Evolutionary conservation across 768 basidiomycete species (phyloP).

Genomic region (Hygrocybe punicea): DNA sequence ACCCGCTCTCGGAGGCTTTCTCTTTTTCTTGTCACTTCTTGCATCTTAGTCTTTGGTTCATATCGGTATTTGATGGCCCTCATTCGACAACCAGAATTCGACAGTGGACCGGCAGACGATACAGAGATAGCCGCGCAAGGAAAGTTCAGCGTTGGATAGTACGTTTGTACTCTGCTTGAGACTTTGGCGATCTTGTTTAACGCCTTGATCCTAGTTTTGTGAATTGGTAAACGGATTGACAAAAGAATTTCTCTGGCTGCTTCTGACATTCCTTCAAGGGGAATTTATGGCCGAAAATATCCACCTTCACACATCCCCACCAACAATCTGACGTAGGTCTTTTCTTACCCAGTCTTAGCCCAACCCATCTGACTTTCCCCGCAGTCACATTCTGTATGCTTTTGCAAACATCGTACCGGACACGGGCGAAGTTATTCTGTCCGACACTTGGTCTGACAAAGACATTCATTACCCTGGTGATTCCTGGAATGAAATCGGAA

Average conservation of each 20-base stretch:
- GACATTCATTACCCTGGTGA: constrained; percentile 96
- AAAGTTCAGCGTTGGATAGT: constrained; percentile 83
- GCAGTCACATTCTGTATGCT: constrained; percentile 84
- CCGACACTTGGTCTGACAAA: constrained; percentile 92
- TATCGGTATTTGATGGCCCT: not conserved
- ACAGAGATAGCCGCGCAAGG: constrained; percentile 27
- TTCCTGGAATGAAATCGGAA: constrained; percentile 88
- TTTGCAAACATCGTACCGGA: constrained; percentile 87
- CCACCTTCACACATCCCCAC: constrained; percentile 81
- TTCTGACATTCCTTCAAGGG: constrained; percentile 48
- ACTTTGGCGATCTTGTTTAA: constrained; percentile 6
- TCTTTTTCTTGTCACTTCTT: too few relatives aligned
- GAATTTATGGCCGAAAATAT: constrained; percentile 92
- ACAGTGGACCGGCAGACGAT: constrained; percentile 1
- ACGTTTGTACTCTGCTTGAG: constrained; percentile 35
- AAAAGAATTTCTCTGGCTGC: not conserved
- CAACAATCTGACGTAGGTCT: constrained; percentile 76
- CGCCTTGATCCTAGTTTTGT: constrained; percentile 52
- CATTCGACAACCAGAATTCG: not conserved
- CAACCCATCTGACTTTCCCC: not conserved
- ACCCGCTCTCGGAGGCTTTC: too few relatives aligned
- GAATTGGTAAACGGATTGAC: constrained; percentile 53
- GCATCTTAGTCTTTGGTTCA: too few relatives aligned
- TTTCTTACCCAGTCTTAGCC: constrained; percentile 1
- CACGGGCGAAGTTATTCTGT: constrained; percentile 81